Evolutionary conservation across 495 filamentous ascomycete species (phyloP).

Genomic region (Penicillium turbatum): DNA sequence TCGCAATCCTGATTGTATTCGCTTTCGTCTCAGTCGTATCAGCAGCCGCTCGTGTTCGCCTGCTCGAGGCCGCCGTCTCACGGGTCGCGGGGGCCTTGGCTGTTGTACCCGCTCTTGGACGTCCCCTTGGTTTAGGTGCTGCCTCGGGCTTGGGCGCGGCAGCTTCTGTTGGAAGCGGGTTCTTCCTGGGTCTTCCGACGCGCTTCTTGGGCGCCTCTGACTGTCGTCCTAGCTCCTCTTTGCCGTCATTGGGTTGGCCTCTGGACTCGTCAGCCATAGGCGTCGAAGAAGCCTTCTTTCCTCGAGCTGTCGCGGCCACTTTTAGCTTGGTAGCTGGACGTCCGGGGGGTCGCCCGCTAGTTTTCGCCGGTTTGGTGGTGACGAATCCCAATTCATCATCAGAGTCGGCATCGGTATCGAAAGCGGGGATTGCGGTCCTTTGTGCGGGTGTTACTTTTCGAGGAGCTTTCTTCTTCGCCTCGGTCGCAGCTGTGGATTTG

Average conservation of each 20-base stretch:
- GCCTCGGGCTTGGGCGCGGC: conserved; percentile 14
- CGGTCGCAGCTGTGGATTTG: conserved; percentile 13
- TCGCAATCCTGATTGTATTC: conserved; percentile 27
- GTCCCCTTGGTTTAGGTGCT: conserved; percentile 30
- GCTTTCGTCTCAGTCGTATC: conserved; percentile 20
- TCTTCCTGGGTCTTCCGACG: conserved; percentile 33
- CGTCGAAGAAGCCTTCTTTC: conserved; percentile 16
- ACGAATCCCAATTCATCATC: conserved; percentile 40
- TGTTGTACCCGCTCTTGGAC: conserved; percentile 31
- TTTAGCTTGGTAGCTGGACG: conserved; percentile 13
- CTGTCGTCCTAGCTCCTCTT: conserved; percentile 23
- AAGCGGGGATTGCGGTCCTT: conserved; percentile 13
- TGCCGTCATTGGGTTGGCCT: conserved; percentile 16
- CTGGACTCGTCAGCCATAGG: conserved; percentile 6
- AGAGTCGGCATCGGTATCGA: conserved; percentile 19
- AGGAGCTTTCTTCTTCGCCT: conserved; percentile 14
- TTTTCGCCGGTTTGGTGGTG: conserved; percentile 15
- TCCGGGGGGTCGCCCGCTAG: conserved; percentile 16
- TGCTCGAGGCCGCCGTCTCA: conserved; percentile 15
- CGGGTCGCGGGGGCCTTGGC: conserved; percentile 9
- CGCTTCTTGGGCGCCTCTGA: conserved; percentile 35
- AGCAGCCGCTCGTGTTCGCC: conserved; percentile 21
- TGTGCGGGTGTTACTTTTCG: conserved; percentile 19
- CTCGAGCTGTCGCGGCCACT: conserved; percentile 11
- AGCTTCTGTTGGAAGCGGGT: conserved; percentile 7